Conservation (phyloP, 2,329 filamentous ascomycete genomes). For the Venturiaceae sp. region DNA sequence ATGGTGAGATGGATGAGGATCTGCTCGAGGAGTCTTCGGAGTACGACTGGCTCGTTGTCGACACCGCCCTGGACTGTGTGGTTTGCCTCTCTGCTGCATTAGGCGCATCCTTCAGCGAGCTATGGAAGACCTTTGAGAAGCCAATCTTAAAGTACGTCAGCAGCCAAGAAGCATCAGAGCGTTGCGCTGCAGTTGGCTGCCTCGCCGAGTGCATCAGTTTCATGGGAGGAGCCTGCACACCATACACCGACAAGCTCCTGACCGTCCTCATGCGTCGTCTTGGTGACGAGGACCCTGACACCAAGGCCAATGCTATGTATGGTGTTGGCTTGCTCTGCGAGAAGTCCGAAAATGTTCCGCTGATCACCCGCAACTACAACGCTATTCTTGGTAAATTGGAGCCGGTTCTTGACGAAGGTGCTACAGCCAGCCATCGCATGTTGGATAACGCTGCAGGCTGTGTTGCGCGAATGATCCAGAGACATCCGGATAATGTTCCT, state of each 20-base stretch:
- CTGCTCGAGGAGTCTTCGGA: slow-evolving; percentile 69
- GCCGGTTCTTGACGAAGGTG: slow-evolving; percentile 70
- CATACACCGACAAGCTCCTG: slow-evolving; percentile 67
- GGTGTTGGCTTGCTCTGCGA: slow-evolving; percentile 77
- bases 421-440: slow-evolving; percentile 41
- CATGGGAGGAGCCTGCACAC: slow-evolving; percentile 73
- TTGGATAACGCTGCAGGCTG: slow-evolving; percentile 92
- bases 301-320: slow-evolving; percentile 92
- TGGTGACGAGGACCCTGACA: slow-evolving; percentile 79
- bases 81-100: slow-evolving; percentile 76
- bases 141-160: slow-evolving; percentile 79
- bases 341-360: slow-evolving; percentile 64
- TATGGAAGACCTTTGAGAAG: slow-evolving; percentile 96
- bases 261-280: slow-evolving; percentile 79
- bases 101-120: slow-evolving; percentile 68
- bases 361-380: slow-evolving; percentile 65
- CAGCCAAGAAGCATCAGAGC: slow-evolving; percentile 77
- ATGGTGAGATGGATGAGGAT: slow-evolving; percentile 61
- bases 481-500: slow-evolving; percentile 74
- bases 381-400: slow-evolving; percentile 79
- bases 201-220: slow-evolving; percentile 84
- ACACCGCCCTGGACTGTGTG: slow-evolving; percentile 86
- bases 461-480: slow-evolving; percentile 82
- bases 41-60: slow-evolving; percentile 94
- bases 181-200: slow-evolving; percentile 81